These are phyloP conservation scores for Sclerotinia borealis DNA, from an alignment of 2,329 filamentous ascomycete genomes.

Conservation along the genomic window DNA sequence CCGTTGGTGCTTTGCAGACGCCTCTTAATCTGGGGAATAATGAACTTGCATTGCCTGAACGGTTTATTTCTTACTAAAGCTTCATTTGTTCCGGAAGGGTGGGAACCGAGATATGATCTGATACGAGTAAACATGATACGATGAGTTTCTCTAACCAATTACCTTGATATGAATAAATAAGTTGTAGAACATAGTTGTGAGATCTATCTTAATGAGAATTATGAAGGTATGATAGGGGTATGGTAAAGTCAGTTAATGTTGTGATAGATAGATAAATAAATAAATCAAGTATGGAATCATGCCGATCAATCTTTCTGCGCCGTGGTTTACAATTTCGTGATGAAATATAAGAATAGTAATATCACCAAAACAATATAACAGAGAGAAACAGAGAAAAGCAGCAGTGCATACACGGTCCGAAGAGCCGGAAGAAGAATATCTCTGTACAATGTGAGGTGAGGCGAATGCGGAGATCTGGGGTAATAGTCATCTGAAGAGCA, in stretches of 20 bases:
- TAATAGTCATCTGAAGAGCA: slow-evolving; percentile 7
- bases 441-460: not conserved
- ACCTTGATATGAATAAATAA: not conserved
- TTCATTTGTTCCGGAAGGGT: not conserved
- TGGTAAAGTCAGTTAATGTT: not conserved
- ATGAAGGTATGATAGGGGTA: not conserved
- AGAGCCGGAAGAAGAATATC: not conserved
- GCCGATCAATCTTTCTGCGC: slow-evolving; percentile 1
- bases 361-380: not conserved
- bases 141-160: not conserved
- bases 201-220: not conserved
- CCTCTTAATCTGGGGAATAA: not conserved
- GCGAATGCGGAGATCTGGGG: slow-evolving; percentile 2
- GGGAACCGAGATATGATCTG: not conserved
- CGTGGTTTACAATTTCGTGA: not conserved
- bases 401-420: slow-evolving; percentile 2
- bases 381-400: not conserved
- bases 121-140: not conserved
- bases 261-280: not conserved
- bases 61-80: not conserved
- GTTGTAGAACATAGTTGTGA: not conserved
- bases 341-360: not conserved
- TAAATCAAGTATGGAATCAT: slow-evolving; percentile 4
- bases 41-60: slow-evolving; percentile 6
- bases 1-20: slow-evolving; percentile 5